A percentile compares a stretch with the other conserved stretches of the same genome.
These are phyloP conservation scores for Pseudozyma thailandica DNA, from an alignment of 1,284 basidiomycete species.

Conservation along the genomic window DNA sequence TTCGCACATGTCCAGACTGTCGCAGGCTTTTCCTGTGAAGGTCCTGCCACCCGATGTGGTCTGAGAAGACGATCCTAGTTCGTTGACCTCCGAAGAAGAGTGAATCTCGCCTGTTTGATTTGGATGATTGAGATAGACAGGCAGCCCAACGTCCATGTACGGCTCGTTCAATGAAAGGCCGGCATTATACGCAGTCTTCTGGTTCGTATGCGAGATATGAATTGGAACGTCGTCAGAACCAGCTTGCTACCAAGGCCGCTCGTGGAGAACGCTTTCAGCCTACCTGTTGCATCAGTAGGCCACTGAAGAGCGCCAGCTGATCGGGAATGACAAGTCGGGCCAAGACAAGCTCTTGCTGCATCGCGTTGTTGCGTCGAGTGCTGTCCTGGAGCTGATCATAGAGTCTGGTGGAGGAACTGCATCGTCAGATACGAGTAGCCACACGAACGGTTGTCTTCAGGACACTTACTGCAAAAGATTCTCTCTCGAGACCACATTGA, in stretches of 20 bases:
- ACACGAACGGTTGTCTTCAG: background rate
- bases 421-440: background rate
- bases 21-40: background rate
- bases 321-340: slow-evolving; percentile 22
- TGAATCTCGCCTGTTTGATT: no score
- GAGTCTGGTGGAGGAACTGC: slow-evolving; percentile 7
- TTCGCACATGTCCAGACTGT: slow-evolving; percentile 3
- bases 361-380: slow-evolving; percentile 16
- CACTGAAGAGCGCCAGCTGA: slow-evolving; percentile 21
- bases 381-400: slow-evolving; percentile 27
- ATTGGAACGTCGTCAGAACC: no score
- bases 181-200: background rate
- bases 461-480: slow-evolving; percentile 48
- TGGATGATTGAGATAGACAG: background rate
- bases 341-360: slow-evolving; percentile 21
- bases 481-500: slow-evolving; percentile 29
- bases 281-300: slow-evolving; percentile 17
- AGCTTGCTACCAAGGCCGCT: no score
- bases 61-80: background rate
- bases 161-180: background rate
- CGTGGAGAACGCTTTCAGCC: background rate
- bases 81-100: no score
- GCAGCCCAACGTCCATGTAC: background rate
- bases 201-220: background rate
- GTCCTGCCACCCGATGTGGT: background rate